Conservation (phyloP, 495 filamentous ascomycete genomes). For the Cercophora sp. region DNA sequence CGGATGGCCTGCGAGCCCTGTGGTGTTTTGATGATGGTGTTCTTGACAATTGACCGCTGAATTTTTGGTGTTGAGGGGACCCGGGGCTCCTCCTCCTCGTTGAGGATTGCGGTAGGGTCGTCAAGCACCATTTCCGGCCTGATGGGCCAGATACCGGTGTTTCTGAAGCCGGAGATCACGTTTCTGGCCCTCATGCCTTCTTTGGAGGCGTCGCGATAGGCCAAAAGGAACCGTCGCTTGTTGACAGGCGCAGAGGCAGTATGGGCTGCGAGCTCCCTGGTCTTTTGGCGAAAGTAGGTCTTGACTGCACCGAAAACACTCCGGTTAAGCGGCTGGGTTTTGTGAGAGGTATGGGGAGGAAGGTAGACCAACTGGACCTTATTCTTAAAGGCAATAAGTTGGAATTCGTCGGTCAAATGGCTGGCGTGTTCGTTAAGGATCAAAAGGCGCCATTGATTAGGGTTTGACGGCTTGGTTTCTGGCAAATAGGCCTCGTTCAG, state of each 20-base stretch:
- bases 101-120: neutral
- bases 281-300: neutral
- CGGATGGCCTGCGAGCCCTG: neutral
- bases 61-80: too few species aligned
- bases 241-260: neutral
- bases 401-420: neutral
- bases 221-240: neutral
- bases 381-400: neutral
- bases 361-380: slow-evolving; percentile 10
- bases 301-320: neutral
- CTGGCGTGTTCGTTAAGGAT: slow-evolving; percentile 7
- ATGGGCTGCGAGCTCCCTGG: neutral
- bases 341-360: slow-evolving; percentile 9
- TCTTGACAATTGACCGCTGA: too few species aligned
- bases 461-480: slow-evolving; percentile 8
- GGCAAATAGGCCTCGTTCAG: slow-evolving; percentile 5
- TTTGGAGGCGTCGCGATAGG: neutral
- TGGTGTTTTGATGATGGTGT: neutral
- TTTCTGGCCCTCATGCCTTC: neutral
- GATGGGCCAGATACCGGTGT: slow-evolving; percentile 5
- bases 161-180: slow-evolving; percentile 4
- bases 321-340: slow-evolving; percentile 6
- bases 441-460: slow-evolving; percentile 6
- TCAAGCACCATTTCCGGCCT: neutral
- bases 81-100: neutral